phyloP scores from a whole-genome alignment of 2,329 filamentous ascomycete genomes.

The Endothia cerciana region DNA sequence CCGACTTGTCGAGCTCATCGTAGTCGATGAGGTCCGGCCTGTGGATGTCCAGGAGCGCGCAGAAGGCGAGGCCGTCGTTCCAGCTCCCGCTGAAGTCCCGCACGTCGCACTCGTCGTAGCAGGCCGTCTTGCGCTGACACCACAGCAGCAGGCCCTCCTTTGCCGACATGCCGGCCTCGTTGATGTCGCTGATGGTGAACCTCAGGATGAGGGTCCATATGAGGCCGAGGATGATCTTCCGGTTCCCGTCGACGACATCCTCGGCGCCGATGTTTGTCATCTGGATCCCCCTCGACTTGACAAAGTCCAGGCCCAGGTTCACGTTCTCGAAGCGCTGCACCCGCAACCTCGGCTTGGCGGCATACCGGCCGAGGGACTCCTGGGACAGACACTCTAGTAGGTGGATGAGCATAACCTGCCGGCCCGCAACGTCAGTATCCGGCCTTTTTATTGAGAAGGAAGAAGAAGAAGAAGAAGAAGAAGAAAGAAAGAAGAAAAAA shows the following conservation, averaged over 20 bases:
- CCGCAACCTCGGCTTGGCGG: conserved; percentile 91
- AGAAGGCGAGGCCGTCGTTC: conserved; percentile 97
- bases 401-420: conserved; percentile 89
- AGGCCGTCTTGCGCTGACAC: conserved; percentile 98
- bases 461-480: no score
- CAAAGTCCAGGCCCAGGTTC: conserved; percentile 91
- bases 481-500: background rate
- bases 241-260: conserved; percentile 96
- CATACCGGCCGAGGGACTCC: conserved; percentile 95
- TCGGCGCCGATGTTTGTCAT: conserved; percentile 99
- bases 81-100: conserved; percentile 94
- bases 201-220: conserved; percentile 98
- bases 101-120: conserved; percentile 96
- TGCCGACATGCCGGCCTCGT: conserved; percentile 94
- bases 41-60: conserved; percentile 94
- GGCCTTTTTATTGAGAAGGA: no score
- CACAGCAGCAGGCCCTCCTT: conserved; percentile 94
- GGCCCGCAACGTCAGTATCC: conserved; percentile 10
- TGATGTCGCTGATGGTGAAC: conserved; percentile 99
- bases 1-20: conserved; percentile 88
- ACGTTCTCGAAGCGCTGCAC: conserved; percentile 98
- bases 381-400: conserved; percentile 93
- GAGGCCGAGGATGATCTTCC: conserved; percentile 94
- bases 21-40: conserved; percentile 97
- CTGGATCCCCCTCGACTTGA: conserved; percentile 81